Conservation (phyloP, 2,329 filamentous ascomycete species). For the Grosmannia penicillata region DNA sequence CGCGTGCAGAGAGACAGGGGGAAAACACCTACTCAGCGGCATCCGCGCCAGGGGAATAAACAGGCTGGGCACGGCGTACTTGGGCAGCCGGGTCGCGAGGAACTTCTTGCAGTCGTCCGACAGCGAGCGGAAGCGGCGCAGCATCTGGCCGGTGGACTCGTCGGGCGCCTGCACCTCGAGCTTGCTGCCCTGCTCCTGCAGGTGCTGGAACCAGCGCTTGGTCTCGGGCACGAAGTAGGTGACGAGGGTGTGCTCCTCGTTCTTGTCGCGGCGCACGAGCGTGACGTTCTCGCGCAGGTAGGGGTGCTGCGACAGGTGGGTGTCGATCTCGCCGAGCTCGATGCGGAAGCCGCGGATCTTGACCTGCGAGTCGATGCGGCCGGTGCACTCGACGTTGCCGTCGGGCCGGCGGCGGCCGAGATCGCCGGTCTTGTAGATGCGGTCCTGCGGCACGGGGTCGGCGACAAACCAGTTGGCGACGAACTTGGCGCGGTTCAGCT, state of each 20-base stretch:
- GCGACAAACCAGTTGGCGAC: slow-evolving; percentile 78
- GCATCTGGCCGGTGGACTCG: slow-evolving; percentile 7
- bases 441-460: slow-evolving; percentile 56
- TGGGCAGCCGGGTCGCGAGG: slow-evolving; percentile 56
- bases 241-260: slow-evolving; percentile 75
- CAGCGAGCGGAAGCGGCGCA: slow-evolving; percentile 7
- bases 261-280: slow-evolving; percentile 65
- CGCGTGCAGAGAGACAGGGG: not conserved
- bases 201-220: slow-evolving; percentile 45
- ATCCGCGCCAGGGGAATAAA: slow-evolving; percentile 55
- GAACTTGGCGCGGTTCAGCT: slow-evolving; percentile 61
- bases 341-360: slow-evolving; percentile 95
- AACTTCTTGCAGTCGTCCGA: slow-evolving; percentile 20
- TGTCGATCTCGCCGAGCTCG: slow-evolving; percentile 87
- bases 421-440: slow-evolving; percentile 79
- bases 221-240: slow-evolving; percentile 82
- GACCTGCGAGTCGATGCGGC: slow-evolving; percentile 64
- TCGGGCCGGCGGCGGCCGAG: slow-evolving; percentile 57
- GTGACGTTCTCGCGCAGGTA: slow-evolving; percentile 77
- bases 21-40: slow-evolving; percentile 7
- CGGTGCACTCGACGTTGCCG: slow-evolving; percentile 63
- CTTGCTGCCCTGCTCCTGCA: slow-evolving; percentile 40
- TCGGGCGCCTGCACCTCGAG: slow-evolving; percentile 16
- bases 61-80: slow-evolving; percentile 61
- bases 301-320: slow-evolving; percentile 57